Evolutionary conservation across 73 alveolate species (phyloP).

Genomic region (Stentor coeruleus): DNA sequence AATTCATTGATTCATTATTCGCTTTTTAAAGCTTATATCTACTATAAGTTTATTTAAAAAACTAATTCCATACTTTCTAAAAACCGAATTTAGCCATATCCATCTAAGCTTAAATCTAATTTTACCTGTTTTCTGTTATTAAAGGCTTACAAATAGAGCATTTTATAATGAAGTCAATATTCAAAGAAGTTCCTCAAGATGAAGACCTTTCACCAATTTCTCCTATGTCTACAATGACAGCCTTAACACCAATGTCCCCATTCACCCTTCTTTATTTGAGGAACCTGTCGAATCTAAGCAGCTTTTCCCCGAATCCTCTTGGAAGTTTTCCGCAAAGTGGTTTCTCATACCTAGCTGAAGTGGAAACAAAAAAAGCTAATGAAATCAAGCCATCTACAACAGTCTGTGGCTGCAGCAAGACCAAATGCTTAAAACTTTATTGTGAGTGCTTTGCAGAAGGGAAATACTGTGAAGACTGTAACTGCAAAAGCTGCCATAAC

Average conservation of each 20-base stretch:
- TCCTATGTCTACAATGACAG: not conserved
- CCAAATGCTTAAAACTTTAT: slow-evolving; percentile 90
- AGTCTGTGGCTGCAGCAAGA: slow-evolving; percentile 82
- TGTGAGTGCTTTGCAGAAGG: slow-evolving; percentile 97
- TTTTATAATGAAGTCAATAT: not conserved
- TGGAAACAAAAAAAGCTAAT: not conserved
- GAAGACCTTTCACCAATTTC: not conserved
- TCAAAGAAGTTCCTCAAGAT: not conserved
- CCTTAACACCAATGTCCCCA: not conserved
- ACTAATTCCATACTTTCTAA: too few relatives aligned
- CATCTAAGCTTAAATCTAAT: too few relatives aligned
- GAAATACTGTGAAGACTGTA: slow-evolving; percentile 86
- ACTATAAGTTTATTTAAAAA: too few relatives aligned
- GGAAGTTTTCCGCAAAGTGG: not conserved
- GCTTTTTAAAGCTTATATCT: too few relatives aligned
- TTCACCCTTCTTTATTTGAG: not conserved
- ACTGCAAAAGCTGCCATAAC: slow-evolving; percentile 90
- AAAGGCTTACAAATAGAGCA: too few relatives aligned
- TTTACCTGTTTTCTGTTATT: too few relatives aligned
- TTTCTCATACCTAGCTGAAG: not conserved
- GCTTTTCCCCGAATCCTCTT: too few relatives aligned
- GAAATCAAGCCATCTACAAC: not conserved
- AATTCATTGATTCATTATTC: too few relatives aligned
- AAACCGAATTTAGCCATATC: too few relatives aligned
- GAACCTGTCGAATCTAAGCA: too few relatives aligned